Conservation (phyloP, 78 protist species). For the Paulinella micropora region DNA sequence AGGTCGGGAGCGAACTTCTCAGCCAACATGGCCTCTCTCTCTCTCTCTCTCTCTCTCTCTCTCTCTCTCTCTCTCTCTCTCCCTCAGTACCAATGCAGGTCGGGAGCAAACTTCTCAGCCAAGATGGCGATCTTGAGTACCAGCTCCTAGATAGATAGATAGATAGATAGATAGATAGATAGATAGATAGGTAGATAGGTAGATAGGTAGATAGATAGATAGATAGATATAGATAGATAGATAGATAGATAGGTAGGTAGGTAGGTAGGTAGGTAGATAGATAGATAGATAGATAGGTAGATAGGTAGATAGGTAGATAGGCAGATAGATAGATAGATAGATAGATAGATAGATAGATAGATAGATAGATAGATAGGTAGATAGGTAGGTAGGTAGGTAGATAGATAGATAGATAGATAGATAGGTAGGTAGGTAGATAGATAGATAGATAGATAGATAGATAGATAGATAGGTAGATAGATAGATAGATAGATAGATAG, state of each 20-base stretch:
- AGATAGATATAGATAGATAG: not conserved
- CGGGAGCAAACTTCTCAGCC: constrained; percentile 71
- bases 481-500: too few species aligned
- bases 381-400: too few species aligned
- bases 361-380: too few species aligned
- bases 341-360: too few species aligned
- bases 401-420: too few species aligned
- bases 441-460: too few species aligned
- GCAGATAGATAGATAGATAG: not conserved
- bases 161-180: not conserved
- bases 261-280: not conserved
- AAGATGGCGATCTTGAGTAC: constrained; percentile 78
- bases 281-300: not conserved
- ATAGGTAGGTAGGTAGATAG: too few species aligned
- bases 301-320: not conserved
- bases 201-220: not conserved
- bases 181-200: not conserved
- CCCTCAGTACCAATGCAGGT: constrained; percentile 49
- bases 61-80: too few species aligned
- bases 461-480: too few species aligned
- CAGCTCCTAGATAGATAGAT: not conserved
- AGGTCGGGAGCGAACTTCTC: constrained; percentile 64
- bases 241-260: not conserved
- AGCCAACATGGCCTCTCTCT: constrained; percentile 87
- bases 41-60: too few species aligned